Evolutionary conservation across 192 early-diverging fungal species (phyloP).

Genomic region (Spizellomyces sp.): DNA sequence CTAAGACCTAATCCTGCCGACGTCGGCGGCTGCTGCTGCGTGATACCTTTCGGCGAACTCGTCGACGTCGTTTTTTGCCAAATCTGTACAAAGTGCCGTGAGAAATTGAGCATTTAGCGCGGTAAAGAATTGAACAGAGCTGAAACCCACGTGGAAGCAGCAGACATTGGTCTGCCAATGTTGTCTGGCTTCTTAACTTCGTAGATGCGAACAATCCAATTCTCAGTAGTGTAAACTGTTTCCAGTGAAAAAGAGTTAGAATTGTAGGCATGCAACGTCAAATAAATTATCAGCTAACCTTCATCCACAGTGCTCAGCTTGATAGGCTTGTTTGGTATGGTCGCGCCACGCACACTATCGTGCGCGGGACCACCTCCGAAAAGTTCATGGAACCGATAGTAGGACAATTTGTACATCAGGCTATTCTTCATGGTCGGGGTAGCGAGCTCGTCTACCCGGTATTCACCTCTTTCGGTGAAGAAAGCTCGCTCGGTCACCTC

Average conservation of each 20-base stretch:
- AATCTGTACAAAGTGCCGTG: neutral
- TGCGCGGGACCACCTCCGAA: conserved; percentile 70
- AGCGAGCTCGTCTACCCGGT: conserved; percentile 88
- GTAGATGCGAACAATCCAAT: conserved; percentile 99
- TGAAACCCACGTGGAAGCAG: conserved; percentile 45
- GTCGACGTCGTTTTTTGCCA: conserved; percentile 30
- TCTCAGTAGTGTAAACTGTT: conserved; percentile 82
- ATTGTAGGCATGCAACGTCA: neutral
- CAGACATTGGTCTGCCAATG: conserved; percentile 76
- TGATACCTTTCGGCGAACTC: conserved; percentile 9
- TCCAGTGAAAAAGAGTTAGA: conserved; percentile 14
- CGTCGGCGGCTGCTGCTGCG: neutral
- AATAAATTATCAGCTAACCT: conserved; percentile 27
- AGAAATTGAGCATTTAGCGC: too few species aligned
- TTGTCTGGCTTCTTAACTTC: conserved; percentile 96
- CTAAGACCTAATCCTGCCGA: neutral
- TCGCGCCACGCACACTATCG: conserved; percentile 84
- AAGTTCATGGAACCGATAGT: conserved; percentile 92
- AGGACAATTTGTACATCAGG: conserved; percentile 97
- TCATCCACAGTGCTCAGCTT: conserved; percentile 88
- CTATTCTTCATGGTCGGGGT: conserved; percentile 87
- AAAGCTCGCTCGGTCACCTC: conserved; percentile 88
- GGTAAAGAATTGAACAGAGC: neutral
- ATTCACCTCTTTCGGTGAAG: conserved; percentile 88
- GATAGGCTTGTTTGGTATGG: conserved; percentile 76